Base-by-base conservation (phyloP, 441 rosid species). In the Brassica balearica region DNA sequence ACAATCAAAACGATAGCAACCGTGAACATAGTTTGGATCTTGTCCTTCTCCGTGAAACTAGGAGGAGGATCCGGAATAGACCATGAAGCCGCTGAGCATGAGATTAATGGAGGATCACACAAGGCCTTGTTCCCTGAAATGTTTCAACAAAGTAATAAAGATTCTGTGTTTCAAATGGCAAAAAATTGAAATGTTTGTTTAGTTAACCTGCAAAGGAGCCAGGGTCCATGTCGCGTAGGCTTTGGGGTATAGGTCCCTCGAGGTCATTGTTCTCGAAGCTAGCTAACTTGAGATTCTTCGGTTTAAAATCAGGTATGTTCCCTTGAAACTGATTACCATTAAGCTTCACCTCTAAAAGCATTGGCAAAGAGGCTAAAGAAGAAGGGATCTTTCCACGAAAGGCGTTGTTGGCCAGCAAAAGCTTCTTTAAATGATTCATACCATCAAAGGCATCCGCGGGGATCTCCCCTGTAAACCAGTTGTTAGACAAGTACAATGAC, bases 221-320 rank as follows among this genome's bases (percentile, higher is more conserved):
- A 17, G 90, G 68, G 76, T 43, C 79, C 91, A 92, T 76, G 15
- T 65, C 73, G 32, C 85, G 80, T 15, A 96, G 86, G 85, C 89
- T 81, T 69, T 63, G 29, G 22, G 99, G 99, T 11, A 94, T 94
- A 25, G 87, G 88, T 74, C 98, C 98, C 73, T 81, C 92, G 75
- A 96, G 86, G 71, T 87, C 84, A 77, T 96, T 96, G 84, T 88
- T 84, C 6, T 97, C 87, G 0, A 94, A 59, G 85, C 87, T 81
- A 12, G 82, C 87, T 10, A 81, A 62, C 83, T 77, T 86, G 67
- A 94, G 71, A 14, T 9, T 53, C 9, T 68, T 61, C 15, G 83
- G 85, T 8, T 75, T 79, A 68, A 94, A 92, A 20, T 87, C 82
- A n/a, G 98, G 98, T 38, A 92, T 80, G 8, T 14, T 51, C 19